These are phyloP conservation scores for Clavispora phyllophila DNA, from an alignment of 805 yeast species.

Conservation along the genomic window DNA sequence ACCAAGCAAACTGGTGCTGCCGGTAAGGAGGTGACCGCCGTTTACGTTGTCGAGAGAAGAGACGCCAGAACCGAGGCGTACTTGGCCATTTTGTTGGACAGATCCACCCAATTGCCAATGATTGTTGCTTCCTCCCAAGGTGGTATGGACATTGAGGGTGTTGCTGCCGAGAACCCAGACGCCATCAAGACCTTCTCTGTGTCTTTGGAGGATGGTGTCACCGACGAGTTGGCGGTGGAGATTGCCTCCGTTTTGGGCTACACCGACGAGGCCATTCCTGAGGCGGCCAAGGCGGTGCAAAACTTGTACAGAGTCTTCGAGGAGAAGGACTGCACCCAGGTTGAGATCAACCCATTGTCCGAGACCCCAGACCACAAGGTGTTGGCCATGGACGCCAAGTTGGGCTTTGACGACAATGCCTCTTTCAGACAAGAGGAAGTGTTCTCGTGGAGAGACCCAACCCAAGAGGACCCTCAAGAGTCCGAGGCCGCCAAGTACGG, in stretches of 20 bases:
- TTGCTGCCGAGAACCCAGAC: conserved; percentile 84
- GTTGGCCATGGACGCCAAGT: conserved; percentile 98
- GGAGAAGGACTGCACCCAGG: conserved; percentile 95
- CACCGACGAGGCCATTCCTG: conserved; percentile 67
- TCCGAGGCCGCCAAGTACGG: conserved; percentile 86
- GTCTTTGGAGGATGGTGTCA: conserved; percentile 72
- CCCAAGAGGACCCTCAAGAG: conserved; percentile 98
- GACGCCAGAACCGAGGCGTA: conserved; percentile 93
- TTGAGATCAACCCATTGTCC: conserved; percentile 96
- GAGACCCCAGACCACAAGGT: conserved; percentile 89
- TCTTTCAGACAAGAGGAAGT: conserved; percentile 91
- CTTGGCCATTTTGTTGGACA: conserved; percentile 90
- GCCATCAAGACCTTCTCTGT: conserved; percentile 88
- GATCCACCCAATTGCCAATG: conserved; percentile 83
- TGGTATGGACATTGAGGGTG: conserved; percentile 99
- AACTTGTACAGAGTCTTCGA: conserved; percentile 83
- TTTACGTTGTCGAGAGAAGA: conserved; percentile 91
- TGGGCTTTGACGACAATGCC: conserved; percentile 96
- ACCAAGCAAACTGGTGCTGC: conserved; percentile 98
- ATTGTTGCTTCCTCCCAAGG: conserved; percentile 97
- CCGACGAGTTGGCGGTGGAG: conserved; percentile 66
- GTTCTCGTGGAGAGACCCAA: conserved; percentile 91
- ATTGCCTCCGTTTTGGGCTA: conserved; percentile 81
- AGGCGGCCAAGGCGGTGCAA: conserved; percentile 83
- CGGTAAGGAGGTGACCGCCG: conserved; percentile 96